Percentiles rank a stretch among this genome's conserved stretches.
Conservation (phyloP, 306 rosid genomes). For the Comarum palustre region DNA sequence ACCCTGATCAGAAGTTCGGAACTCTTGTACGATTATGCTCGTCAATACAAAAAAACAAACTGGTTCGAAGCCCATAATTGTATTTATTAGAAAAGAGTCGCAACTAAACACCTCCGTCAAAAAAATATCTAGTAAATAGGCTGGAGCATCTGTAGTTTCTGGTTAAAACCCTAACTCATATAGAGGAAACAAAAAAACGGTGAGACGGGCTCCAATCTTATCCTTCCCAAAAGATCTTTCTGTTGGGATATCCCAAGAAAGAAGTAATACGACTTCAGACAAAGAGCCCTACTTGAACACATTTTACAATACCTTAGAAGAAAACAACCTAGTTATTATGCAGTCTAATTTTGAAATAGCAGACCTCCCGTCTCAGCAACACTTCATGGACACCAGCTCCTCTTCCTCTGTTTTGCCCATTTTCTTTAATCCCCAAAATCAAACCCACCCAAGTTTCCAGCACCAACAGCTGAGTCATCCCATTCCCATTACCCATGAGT, state of each 20-base stretch:
- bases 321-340: background rate
- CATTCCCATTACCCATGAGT: slow-evolving; percentile 14
- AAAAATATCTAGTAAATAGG: no score
- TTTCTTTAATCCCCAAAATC: slow-evolving; percentile 5
- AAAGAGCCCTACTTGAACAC: background rate
- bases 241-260: slow-evolving; percentile 13
- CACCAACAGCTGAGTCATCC: slow-evolving; percentile 1
- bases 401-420: slow-evolving; percentile 17
- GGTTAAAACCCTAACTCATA: background rate
- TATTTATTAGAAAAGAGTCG: no score
- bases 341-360: slow-evolving; percentile 19
- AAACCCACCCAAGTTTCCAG: slow-evolving; percentile 18
- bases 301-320: background rate
- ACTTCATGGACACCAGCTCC: slow-evolving; percentile 14
- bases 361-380: background rate
- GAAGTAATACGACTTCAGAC: background rate
- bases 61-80: no score
- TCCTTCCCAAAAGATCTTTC: slow-evolving; percentile 10
- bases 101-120: no score
- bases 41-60: no score
- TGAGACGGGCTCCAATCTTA: background rate
- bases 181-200: background rate
- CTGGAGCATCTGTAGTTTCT: background rate
- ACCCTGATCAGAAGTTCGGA: no score
- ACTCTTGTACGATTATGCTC: no score